These are phyloP conservation scores for Malassezia furfur DNA, from an alignment of 1,284 basidiomycete species.

Conservation along the genomic window DNA sequence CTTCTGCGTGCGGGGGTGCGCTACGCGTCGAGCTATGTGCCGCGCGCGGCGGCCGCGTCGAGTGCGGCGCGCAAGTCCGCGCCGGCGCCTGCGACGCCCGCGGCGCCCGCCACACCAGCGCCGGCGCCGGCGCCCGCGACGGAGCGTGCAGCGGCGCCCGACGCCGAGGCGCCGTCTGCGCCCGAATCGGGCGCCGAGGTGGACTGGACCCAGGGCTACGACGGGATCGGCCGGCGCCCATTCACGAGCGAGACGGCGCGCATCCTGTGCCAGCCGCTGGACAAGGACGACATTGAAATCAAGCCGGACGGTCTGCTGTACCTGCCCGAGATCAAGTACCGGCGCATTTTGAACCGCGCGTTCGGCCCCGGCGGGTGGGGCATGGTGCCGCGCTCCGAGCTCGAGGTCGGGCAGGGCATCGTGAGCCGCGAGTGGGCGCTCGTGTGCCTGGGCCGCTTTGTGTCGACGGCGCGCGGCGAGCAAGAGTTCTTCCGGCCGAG, in stretches of 20 bases:
- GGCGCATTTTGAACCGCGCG: slow-evolving; percentile 82
- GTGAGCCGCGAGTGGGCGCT: slow-evolving; percentile 91
- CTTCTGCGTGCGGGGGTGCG: not conserved
- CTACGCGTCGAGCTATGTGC: not conserved
- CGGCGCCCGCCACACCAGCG: not conserved
- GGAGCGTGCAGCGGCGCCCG: not conserved
- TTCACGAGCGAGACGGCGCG: slow-evolving; percentile 69
- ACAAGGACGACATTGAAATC: slow-evolving; percentile 74
- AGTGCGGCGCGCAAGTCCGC: not conserved
- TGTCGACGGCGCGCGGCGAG: slow-evolving; percentile 83
- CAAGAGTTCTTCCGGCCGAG: slow-evolving; percentile 91
- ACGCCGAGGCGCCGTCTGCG: not conserved
- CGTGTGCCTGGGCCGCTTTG: slow-evolving; percentile 84
- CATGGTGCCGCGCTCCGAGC: slow-evolving; percentile 82
- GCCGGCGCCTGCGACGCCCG: not conserved
- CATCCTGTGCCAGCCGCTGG: slow-evolving; percentile 64
- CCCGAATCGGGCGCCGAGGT: not conserved
- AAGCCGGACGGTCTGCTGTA: slow-evolving; percentile 94
- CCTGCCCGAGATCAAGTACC: slow-evolving; percentile 94
- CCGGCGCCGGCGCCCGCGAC: not conserved
- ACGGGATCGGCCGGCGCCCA: slow-evolving; percentile 67
- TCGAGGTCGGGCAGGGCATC: slow-evolving; percentile 63
- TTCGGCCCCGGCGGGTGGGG: slow-evolving; percentile 98
- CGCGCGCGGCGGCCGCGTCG: not conserved
- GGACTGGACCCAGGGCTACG: slow-evolving; percentile 79